Conservation (phyloP, 176 grass and related monocot species). For the Tillandsia fasciculata region DNA sequence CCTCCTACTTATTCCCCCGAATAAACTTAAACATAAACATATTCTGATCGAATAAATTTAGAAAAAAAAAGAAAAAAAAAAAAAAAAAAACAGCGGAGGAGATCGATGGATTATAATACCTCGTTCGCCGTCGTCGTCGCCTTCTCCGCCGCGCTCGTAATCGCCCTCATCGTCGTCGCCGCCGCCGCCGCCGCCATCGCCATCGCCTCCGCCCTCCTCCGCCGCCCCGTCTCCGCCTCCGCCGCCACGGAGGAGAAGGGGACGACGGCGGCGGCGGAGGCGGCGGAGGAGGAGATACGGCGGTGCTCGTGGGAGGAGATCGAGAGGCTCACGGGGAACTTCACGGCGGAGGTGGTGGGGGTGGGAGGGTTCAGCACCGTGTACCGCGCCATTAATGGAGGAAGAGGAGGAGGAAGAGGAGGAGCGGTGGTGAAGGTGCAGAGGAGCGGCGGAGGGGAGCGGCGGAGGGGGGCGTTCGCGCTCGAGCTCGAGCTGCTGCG, state of each 20-base stretch:
- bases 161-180: conserved; percentile 20
- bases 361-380: conserved; percentile 76
- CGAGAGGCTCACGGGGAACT: conserved; percentile 46
- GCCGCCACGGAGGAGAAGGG: background rate
- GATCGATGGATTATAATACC: too few species aligned
- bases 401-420: conserved; percentile 10
- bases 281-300: conserved; percentile 13
- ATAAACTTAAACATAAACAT: too few species aligned
- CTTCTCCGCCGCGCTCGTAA: conserved; percentile 33
- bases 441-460: conserved; percentile 46
- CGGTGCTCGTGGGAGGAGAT: conserved; percentile 46
- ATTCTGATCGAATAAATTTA: too few species aligned
- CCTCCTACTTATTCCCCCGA: too few species aligned
- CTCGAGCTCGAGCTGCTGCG: conserved; percentile 77
- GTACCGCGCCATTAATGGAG: conserved; percentile 32
- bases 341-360: conserved; percentile 58
- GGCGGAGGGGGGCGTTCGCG: conserved; percentile 43
- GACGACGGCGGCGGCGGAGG: background rate
- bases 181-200: background rate
- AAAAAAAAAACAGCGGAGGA: too few species aligned
- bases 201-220: background rate
- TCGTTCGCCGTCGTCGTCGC: conserved; percentile 20
- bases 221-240: background rate
- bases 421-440: conserved; percentile 55
- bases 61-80: too few species aligned